phyloP scores from a whole-genome alignment of 768 basidiomycete genomes.

The Cytidiella melzeri region DNA sequence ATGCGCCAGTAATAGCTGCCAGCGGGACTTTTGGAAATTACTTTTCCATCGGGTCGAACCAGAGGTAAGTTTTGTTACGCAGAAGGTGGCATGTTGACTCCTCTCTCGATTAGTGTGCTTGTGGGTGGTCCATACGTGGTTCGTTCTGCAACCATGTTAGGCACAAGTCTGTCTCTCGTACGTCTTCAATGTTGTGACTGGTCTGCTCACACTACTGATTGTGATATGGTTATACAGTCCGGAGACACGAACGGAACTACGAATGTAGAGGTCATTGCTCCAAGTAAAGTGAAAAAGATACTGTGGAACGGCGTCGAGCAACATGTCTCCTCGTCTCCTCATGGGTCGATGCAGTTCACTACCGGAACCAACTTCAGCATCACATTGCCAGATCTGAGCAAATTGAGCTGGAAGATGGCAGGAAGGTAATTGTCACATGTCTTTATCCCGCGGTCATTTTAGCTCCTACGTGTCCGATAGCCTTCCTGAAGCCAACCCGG shows the following conservation, averaged over 20 bases:
- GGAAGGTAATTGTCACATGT: conserved; percentile 30
- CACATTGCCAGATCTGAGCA: conserved; percentile 28
- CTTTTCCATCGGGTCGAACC: conserved; percentile 41
- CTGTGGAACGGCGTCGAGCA: conserved; percentile 36
- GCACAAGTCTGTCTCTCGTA: background rate
- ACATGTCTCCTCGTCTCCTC: conserved; percentile 20
- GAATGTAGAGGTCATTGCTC: conserved; percentile 37
- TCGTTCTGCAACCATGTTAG: conserved; percentile 2
- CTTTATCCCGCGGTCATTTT: background rate
- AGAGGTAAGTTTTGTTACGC: conserved; percentile 31
- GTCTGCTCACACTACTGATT: background rate
- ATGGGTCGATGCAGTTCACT: conserved; percentile 27
- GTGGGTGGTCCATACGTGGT: conserved; percentile 13
- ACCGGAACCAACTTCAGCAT: conserved; percentile 15
- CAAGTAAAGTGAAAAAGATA: conserved; percentile 28
- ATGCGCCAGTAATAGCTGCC: conserved; percentile 40
- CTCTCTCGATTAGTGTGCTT: background rate
- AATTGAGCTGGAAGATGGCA: conserved; percentile 38
- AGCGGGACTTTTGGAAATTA: conserved; percentile 33
- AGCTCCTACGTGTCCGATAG: conserved; percentile 19
- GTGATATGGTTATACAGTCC: conserved; percentile 23
- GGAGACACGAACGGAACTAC: conserved; percentile 49
- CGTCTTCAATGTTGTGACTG: background rate
- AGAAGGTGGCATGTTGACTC: background rate
- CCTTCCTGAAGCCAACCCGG: conserved; percentile 41